Evolutionary conservation across 129 eudicot genomes (phyloP), one percentile per base, ranked within the genome.

Genomic region (Silybum marianum): DNA sequence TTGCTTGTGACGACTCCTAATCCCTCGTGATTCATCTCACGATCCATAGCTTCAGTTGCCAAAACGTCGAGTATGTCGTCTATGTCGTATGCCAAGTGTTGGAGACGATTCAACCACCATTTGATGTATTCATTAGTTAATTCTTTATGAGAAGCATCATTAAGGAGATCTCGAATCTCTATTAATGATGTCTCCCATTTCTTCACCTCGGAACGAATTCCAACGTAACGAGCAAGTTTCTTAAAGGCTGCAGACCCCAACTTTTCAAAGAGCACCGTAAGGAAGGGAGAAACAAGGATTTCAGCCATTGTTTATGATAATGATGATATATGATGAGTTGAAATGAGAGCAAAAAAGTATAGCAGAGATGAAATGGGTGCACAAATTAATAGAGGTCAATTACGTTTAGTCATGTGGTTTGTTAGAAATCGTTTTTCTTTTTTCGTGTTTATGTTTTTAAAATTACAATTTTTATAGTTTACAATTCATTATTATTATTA

Each of bases 91-190:
- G 36, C 36, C 36, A 32, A 32, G 36, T 32, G 36, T 32, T 32
- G 36, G 6, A 32, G 36, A 32, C 36, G 6, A 32, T 32, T 32
- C 36, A 32, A 3, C 36, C 36, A 32, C 36, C 6, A 0, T 32
- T 32, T 32, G 36, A 32, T 32, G 36, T 4, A 32, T 32, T 32
- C 36, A 3, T 4, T 32, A 32, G 36, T 32, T 32, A 78, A 19
- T 54, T 89, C 88, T 80, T 89, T 89, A 1, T 81, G 82, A 75
- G 85, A 85, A 6, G 90, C 93, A 87, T 89, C 89, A 36, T 69
- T 83, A 39, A 89, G 88, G 62, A 84, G 84, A 9, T n/a, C 80
- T 9, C 51, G 85, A 36, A 89, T 71, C 19, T 62, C 71, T 0
- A 39, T 12, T 48, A 89, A 32, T 1, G 38, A 78, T 2, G 24